A percentile compares a stretch with the other conserved stretches of the same genome.
phyloP scores from a whole-genome alignment of 768 basidiomycete species.

The Chalciporus piperatus region DNA sequence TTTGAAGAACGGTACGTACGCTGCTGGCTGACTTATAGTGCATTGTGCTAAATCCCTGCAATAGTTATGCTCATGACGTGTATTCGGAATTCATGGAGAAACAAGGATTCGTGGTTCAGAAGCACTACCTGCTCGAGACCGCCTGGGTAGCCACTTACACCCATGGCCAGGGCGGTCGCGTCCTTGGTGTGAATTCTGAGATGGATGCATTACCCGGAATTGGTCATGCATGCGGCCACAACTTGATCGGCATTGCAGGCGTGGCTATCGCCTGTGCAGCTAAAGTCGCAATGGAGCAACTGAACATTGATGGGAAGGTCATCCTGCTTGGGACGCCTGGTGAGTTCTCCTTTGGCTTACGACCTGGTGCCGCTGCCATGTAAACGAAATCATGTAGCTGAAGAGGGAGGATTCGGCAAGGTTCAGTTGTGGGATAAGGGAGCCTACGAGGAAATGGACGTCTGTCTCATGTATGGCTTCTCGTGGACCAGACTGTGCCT shows the following conservation, averaged over 20 bases:
- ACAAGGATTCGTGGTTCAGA: conserved; percentile 63
- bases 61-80: conserved; percentile 67
- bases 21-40: neutral
- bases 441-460: conserved; percentile 73
- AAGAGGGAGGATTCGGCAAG: conserved; percentile 79
- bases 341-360: conserved; percentile 21
- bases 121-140: conserved; percentile 62
- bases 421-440: conserved; percentile 63
- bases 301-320: conserved; percentile 65
- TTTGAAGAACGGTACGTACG: conserved; percentile 61
- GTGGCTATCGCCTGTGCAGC: conserved; percentile 70
- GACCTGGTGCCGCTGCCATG: neutral
- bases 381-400: conserved; percentile 44
- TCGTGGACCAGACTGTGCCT: neutral
- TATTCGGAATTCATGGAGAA: conserved; percentile 65
- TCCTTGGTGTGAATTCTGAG: conserved; percentile 80
- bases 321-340: conserved; percentile 78
- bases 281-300: conserved; percentile 58
- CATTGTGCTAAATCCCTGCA: neutral
- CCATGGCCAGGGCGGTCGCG: conserved; percentile 63
- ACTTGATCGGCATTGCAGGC: conserved; percentile 74
- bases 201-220: conserved; percentile 62
- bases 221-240: conserved; percentile 80
- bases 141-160: conserved; percentile 76
- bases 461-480: conserved; percentile 63